Evolutionary conservation across 192 early-diverging fungal species (phyloP).

Genomic region (Backusella liffmaniae): DNA sequence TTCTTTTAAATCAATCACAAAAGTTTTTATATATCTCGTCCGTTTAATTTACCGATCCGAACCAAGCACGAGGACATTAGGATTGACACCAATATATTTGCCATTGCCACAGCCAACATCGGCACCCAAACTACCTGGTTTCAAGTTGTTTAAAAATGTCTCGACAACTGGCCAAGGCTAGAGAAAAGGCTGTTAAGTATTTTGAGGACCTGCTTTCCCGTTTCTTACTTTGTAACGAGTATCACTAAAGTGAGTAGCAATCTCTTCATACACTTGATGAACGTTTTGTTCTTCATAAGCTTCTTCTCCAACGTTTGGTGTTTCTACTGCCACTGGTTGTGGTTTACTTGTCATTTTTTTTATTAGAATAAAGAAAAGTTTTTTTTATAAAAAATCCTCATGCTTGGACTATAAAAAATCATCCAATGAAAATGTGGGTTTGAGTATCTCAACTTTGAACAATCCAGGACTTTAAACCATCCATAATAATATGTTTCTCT

Average conservation of each 20-base stretch:
- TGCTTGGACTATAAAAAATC: too few relatives aligned
- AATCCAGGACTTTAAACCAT: too few relatives aligned
- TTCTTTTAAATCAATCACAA: background rate
- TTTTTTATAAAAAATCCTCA: too few relatives aligned
- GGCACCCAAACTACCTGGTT: conserved; percentile 76
- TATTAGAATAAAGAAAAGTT: too few relatives aligned
- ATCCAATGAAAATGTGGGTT: too few relatives aligned
- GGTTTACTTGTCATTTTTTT: conserved; percentile 26
- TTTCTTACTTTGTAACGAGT: conserved; percentile 85
- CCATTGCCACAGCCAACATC: conserved; percentile 99
- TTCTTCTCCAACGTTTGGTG: conserved; percentile 30
- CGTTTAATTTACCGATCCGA: conserved; percentile 65
- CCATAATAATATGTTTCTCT: too few relatives aligned
- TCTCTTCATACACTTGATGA: conserved; percentile 88
- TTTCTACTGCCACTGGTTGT: conserved; percentile 36
- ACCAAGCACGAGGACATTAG: conserved; percentile 76
- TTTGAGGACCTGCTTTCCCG: too few relatives aligned
- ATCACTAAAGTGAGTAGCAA: conserved; percentile 90
- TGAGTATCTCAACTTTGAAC: too few relatives aligned
- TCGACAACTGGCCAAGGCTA: conserved; percentile 97
- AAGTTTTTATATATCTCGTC: background rate
- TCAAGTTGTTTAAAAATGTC: conserved; percentile 63
- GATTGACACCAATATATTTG: conserved; percentile 92
- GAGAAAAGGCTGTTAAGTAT: too few relatives aligned
- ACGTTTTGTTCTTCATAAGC: conserved; percentile 79